Evolutionary conservation across 1,139 yeast genomes (phyloP).

Genomic region (Keqinozyma sinolaborantium): DNA sequence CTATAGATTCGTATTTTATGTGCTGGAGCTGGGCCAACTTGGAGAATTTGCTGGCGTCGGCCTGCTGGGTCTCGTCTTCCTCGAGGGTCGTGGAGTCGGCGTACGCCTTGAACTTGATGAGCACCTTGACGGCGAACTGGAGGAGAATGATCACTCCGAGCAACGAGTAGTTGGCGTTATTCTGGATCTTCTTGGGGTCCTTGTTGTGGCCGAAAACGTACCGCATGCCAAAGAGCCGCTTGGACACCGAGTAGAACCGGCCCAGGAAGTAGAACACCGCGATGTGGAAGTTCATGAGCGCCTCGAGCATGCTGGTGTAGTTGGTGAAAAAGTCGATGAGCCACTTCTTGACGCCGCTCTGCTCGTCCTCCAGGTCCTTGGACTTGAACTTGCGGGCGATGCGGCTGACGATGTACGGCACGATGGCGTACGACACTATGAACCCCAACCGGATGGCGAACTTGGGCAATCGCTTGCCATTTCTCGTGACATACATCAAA

Average conservation of each 20-base stretch:
- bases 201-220: conserved; percentile 71
- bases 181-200: conserved; percentile 37
- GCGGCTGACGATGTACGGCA: conserved; percentile 51
- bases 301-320: conserved; percentile 46
- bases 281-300: conserved; percentile 62
- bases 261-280: conserved; percentile 84
- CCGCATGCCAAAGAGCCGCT: conserved; percentile 73
- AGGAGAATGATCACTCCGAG: conserved; percentile 68
- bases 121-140: conserved; percentile 52
- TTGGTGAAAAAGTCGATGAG: conserved; percentile 22
- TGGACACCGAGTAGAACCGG: conserved; percentile 71
- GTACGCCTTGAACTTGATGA: conserved; percentile 30
- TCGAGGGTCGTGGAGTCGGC: conserved; percentile 16
- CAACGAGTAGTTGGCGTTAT: conserved; percentile 66
- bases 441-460: conserved; percentile 48
- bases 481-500: conserved; percentile 59
- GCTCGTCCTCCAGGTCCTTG: conserved; percentile 17
- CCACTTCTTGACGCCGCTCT: conserved; percentile 8
- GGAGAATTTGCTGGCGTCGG: conserved; percentile 4
- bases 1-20: conserved; percentile 23
- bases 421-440: conserved; percentile 48
- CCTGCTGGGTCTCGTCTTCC: conserved; percentile 8
- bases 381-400: conserved; percentile 23
- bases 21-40: conserved; percentile 17
- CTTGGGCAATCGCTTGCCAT: conserved; percentile 50